Percentiles rank a stretch among this genome's conserved stretches.
Evolutionary conservation across 257 asterid genomes (phyloP).

Genomic region (Jacaranda mimosifolia): DNA sequence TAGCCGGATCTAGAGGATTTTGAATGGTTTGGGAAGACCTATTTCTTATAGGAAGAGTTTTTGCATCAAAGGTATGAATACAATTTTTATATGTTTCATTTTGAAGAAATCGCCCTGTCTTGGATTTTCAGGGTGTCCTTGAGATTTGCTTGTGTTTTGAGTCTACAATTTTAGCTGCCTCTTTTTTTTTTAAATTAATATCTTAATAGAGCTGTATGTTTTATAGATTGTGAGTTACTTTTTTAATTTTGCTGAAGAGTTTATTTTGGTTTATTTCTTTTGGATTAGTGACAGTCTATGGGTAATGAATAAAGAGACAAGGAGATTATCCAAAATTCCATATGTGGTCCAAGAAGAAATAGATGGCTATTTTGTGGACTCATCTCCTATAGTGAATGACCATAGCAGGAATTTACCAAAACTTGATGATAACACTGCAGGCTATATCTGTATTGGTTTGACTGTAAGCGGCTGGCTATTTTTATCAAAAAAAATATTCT

Average conservation of each 20-base stretch:
- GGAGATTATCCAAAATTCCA: conserved; percentile 89
- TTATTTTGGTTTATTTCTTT: neutral
- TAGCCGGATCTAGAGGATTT: no score
- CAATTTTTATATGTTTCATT: no score
- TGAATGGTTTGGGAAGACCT: no score
- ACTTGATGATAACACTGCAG: conserved; percentile 79
- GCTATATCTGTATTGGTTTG: conserved; percentile 71
- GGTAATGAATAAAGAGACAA: conserved; percentile 99
- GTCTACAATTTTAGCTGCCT: no score
- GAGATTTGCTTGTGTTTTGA: no score
- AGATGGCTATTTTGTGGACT: conserved; percentile 76
- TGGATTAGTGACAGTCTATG: conserved; percentile 59
- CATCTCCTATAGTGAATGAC: conserved; percentile 85
- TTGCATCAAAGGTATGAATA: no score
- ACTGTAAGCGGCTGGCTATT: conserved; percentile 66
- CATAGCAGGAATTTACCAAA: conserved; percentile 84
- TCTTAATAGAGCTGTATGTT: neutral
- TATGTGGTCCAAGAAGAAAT: conserved; percentile 93
- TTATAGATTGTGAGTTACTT: conserved; percentile 2
- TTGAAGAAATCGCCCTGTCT: no score
- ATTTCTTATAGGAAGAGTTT: no score
- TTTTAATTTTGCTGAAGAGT: conserved; percentile 8
- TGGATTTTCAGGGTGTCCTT: no score
- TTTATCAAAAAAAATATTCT: neutral
- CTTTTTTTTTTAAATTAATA: no score